phyloP scores from a whole-genome alignment of 345 rosid species.

The Mercurialis annua region DNA sequence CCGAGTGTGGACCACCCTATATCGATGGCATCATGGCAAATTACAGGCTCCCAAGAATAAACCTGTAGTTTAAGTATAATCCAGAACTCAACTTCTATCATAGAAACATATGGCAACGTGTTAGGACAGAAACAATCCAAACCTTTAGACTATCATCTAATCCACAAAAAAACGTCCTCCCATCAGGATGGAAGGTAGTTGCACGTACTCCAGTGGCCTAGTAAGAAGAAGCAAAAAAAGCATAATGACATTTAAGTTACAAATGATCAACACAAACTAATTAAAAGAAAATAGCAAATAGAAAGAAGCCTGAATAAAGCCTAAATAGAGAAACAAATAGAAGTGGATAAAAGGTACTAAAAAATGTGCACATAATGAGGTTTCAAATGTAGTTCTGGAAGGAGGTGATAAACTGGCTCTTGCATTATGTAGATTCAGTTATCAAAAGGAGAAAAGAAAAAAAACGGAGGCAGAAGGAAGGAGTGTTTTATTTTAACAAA shows the following conservation, averaged over 20 bases:
- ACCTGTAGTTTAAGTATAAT: conserved; percentile 52
- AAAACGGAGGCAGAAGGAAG: neutral
- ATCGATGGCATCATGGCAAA: conserved; percentile 78
- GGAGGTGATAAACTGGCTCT: too few species aligned
- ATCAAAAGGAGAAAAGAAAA: neutral
- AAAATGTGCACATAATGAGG: neutral
- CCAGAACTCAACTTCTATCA: conserved; percentile 8
- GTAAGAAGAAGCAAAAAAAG: conserved; percentile 20
- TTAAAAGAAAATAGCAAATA: neutral
- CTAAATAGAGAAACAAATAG: neutral
- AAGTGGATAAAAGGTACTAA: neutral
- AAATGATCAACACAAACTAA: neutral
- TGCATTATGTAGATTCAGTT: neutral
- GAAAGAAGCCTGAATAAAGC: neutral
- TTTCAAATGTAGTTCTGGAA: neutral
- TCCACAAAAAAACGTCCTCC: conserved; percentile 85
- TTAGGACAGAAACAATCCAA: conserved; percentile 25
- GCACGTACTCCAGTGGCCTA: conserved; percentile 84
- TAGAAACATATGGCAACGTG: neutral
- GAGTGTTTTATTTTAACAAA: neutral
- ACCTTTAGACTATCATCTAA: conserved; percentile 86
- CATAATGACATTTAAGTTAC: neutral
- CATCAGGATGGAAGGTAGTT: conserved; percentile 83
- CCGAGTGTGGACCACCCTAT: conserved; percentile 94
- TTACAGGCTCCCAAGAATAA: conserved; percentile 97